Evolutionary conservation across 805 yeast genomes (phyloP).

Genomic region (Kregervanrija fluxuum): DNA sequence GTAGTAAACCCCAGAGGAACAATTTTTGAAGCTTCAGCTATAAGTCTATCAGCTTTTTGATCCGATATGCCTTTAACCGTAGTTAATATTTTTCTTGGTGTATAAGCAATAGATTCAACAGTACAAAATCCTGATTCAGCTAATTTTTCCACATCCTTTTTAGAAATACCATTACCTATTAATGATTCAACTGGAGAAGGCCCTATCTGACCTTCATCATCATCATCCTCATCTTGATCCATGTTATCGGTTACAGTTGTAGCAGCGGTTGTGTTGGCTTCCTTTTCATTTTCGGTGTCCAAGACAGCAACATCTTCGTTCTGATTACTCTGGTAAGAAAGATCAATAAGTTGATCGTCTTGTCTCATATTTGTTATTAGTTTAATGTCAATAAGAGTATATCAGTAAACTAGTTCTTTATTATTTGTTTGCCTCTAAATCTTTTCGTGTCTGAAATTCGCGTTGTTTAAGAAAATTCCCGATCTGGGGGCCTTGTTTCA

Average conservation of each 20-base stretch:
- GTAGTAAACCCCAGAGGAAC: constrained; percentile 98
- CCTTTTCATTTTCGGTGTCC: constrained; percentile 4
- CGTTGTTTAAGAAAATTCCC: too few relatives aligned
- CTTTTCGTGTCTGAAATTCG: too few relatives aligned
- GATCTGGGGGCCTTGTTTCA: too few relatives aligned
- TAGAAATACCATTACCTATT: constrained; percentile 79
- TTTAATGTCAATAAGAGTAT: neutral
- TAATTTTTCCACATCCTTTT: constrained; percentile 71
- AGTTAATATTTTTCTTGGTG: constrained; percentile 74
- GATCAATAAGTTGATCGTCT: constrained; percentile 7
- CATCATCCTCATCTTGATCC: constrained; percentile 39
- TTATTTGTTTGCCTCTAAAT: neutral
- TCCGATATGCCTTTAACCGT: constrained; percentile 90
- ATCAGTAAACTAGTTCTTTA: neutral
- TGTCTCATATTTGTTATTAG: constrained; percentile 2
- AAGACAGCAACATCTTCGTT: neutral
- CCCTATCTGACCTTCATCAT: constrained; percentile 36
- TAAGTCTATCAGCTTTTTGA: constrained; percentile 82
- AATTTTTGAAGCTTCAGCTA: constrained; percentile 73
- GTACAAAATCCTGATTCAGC: constrained; percentile 82
- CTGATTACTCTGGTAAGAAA: constrained; percentile 7
- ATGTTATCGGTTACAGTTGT: constrained; percentile 1
- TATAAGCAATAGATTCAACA: constrained; percentile 87
- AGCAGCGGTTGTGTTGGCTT: constrained; percentile 4
- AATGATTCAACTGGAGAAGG: constrained; percentile 48